Conservation (phyloP, 805 yeast genomes). For the Helenozyma rhizophorensis region DNA sequence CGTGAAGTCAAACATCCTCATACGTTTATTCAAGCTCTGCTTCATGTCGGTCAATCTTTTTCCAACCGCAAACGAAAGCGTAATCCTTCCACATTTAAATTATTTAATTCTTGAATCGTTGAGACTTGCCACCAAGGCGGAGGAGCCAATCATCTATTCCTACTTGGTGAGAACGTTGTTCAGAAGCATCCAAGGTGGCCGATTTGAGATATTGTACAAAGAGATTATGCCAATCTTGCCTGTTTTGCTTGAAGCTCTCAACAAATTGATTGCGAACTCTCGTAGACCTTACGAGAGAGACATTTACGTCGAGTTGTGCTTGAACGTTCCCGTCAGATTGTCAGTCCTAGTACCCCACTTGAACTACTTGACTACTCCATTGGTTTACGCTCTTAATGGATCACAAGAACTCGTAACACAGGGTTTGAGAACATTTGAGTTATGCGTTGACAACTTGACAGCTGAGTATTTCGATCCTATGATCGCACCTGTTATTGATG, state of each 20-base stretch:
- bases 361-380: conserved; percentile 82
- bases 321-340: conserved; percentile 92
- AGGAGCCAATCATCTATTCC: conserved; percentile 88
- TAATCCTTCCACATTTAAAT: conserved; percentile 82
- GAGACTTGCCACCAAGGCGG: conserved; percentile 74
- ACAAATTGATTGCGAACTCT: conserved; percentile 77
- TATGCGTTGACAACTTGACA: conserved; percentile 93
- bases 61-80: conserved; percentile 82
- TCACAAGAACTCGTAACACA: conserved; percentile 89
- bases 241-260: conserved; percentile 77
- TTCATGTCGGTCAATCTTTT: conserved; percentile 94
- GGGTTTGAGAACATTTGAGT: conserved; percentile 89
- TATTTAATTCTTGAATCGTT: conserved; percentile 77
- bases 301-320: conserved; percentile 88
- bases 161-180: conserved; percentile 84
- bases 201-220: conserved; percentile 88
- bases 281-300: conserved; percentile 88
- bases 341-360: conserved; percentile 92
- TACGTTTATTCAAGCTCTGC: conserved; percentile 83
- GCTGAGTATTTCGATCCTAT: conserved; percentile 97
- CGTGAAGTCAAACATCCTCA: conserved; percentile 72
- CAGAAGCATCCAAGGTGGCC: conserved; percentile 94
- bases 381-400: conserved; percentile 86
- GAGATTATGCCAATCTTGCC: conserved; percentile 91
- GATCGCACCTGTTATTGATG: conserved; percentile 92